A percentile compares a stretch with the other conserved stretches of the same genome.
Conservation (phyloP, 805 yeast genomes). For the Saturnispora saitoi region DNA sequence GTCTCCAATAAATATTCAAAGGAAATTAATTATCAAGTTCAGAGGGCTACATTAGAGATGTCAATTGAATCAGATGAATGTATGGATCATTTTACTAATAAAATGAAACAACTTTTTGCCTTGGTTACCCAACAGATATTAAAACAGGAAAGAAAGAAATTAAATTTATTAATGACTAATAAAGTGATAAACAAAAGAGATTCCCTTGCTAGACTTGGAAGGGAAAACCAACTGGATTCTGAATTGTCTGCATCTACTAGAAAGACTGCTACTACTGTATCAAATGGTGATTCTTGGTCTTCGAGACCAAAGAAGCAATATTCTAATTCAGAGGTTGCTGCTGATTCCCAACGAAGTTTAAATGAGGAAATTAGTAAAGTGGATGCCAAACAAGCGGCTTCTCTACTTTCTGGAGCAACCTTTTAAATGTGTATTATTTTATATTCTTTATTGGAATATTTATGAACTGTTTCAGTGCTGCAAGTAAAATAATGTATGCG, state of each 20-base stretch:
- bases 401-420: slow-evolving; percentile 66
- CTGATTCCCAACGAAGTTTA: neutral
- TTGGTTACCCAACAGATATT: slow-evolving; percentile 61
- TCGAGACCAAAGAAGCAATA: slow-evolving; percentile 24
- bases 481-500: too few species aligned
- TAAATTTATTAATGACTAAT: slow-evolving; percentile 62
- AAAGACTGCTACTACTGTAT: neutral
- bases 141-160: slow-evolving; percentile 76
- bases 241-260: neutral
- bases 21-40: slow-evolving; percentile 65
- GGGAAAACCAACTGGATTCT: slow-evolving; percentile 48
- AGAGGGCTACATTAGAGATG: slow-evolving; percentile 81
- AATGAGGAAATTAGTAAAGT: slow-evolving; percentile 29
- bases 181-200: slow-evolving; percentile 26
- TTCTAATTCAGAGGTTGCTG: neutral
- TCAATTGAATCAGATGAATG: slow-evolving; percentile 60
- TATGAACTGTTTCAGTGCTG: neutral
- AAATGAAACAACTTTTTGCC: slow-evolving; percentile 44
- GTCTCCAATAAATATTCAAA: slow-evolving; percentile 71
- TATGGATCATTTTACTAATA: slow-evolving; percentile 44
- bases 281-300: slow-evolving; percentile 27
- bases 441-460: neutral
- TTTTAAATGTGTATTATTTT: slow-evolving; percentile 31
- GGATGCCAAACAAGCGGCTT: slow-evolving; percentile 81
- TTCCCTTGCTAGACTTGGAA: slow-evolving; percentile 63